A percentile compares a stretch with the other conserved stretches of the same genome.
phyloP scores from a whole-genome alignment of 768 basidiomycete genomes.

The Termitomyces sp. region DNA sequence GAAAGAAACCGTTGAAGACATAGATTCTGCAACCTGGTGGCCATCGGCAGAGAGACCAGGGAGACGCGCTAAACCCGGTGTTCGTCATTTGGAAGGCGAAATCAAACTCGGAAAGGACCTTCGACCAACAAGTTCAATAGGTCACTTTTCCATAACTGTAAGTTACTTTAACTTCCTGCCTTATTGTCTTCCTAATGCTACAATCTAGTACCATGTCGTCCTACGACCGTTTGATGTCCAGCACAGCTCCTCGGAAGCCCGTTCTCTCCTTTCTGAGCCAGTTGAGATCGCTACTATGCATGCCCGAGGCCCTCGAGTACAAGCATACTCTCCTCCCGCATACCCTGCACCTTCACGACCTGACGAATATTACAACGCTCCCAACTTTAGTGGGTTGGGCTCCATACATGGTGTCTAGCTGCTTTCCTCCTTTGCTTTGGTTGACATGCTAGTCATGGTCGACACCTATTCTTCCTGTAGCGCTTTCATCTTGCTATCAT shows the following conservation, averaged over 20 bases:
- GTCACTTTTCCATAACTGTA: constrained; percentile 49
- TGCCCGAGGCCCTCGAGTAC: constrained; percentile 45
- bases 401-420: not conserved
- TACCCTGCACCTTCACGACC: constrained; percentile 35
- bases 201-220: constrained; percentile 40
- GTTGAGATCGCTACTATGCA: constrained; percentile 52
- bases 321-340: constrained; percentile 47
- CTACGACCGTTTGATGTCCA: constrained; percentile 41
- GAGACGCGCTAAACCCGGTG: constrained; percentile 24
- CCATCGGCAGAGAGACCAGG: constrained; percentile 30
- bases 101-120: constrained; percentile 49
- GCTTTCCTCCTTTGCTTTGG: constrained; percentile 7
- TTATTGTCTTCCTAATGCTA: constrained; percentile 1
- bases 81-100: constrained; percentile 48
- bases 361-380: constrained; percentile 24
- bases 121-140: constrained; percentile 45
- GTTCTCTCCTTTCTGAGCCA: constrained; percentile 41
- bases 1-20: constrained; percentile 42
- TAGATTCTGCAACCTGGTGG: constrained; percentile 47
- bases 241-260: constrained; percentile 33
- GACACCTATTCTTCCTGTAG: constrained; percentile 10
- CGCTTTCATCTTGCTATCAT: constrained; percentile 9
- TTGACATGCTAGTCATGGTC: constrained; percentile 17
- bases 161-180: constrained; percentile 14
- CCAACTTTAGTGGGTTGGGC: constrained; percentile 9